A percentile compares a stretch with the other conserved stretches of the same genome.
Conservation (phyloP, 257 asterid species). For the Ligustrum vulgare region DNA sequence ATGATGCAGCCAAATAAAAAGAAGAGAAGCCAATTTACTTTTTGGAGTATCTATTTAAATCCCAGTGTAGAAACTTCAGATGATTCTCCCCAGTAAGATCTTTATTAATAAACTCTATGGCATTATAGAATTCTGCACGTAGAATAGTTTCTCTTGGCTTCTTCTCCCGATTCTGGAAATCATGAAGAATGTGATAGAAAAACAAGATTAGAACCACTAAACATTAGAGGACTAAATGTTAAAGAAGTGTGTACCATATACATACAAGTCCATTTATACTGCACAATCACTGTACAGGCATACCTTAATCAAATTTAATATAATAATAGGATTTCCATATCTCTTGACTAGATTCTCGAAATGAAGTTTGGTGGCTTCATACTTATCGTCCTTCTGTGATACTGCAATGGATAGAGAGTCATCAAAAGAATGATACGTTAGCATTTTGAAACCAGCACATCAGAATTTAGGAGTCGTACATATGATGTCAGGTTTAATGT, state of each 20-base stretch:
- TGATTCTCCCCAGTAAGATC: constrained; percentile 61
- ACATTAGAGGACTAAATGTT: background rate
- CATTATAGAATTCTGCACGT: constrained; percentile 77
- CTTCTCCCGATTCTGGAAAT: constrained; percentile 79
- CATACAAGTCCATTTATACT: background rate
- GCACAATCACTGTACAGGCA: constrained; percentile 9
- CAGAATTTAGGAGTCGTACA: constrained; percentile 45
- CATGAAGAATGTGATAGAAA: constrained; percentile 11
- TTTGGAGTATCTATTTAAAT: constrained; percentile 73
- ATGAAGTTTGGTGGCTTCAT: constrained; percentile 90
- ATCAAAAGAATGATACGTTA: constrained; percentile 17
- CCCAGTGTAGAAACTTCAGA: constrained; percentile 96
- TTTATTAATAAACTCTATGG: constrained; percentile 72
- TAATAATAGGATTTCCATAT: constrained; percentile 92
- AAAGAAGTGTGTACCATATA: constrained; percentile 12
- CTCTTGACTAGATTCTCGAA: constrained; percentile 81
- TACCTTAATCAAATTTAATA: constrained; percentile 92
- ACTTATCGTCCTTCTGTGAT: constrained; percentile 69
- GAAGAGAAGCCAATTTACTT: constrained; percentile 38
- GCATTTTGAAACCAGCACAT: constrained; percentile 13
- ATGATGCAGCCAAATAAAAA: constrained; percentile 11
- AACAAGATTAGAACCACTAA: background rate
- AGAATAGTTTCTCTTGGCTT: constrained; percentile 91
- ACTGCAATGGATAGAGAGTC: constrained; percentile 47
- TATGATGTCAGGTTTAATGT: constrained; percentile 82